Base-by-base conservation (phyloP, 495 filamentous ascomycete genomes). In the Aspergillus cavernicola region DNA sequence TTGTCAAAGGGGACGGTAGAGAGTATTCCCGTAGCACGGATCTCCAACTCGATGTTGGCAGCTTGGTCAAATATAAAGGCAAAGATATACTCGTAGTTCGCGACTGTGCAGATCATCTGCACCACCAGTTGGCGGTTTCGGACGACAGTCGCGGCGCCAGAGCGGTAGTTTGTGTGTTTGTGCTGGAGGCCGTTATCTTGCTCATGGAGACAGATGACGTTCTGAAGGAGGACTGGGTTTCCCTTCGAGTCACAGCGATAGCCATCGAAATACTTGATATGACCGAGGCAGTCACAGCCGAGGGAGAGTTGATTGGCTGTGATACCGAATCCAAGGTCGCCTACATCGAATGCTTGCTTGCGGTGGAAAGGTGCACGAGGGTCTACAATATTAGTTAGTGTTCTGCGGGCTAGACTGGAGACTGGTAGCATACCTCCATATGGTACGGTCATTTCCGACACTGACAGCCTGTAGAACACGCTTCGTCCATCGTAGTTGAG, bases 81-180 rank as follows among this genome's bases (percentile, higher is more conserved):
- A 47, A 97, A 78, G 55, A 95, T 85, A 56, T 92, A 92, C 64
- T 92, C 88, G 71, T 90, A 92, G 70, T 92, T 92, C 26, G 83
- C 80, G 13, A 90, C 81, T 0, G 88, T 92, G 61, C 86, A 81
- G 62, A 90, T 88, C 60, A 85, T 87, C 57, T 91, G 87, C 10
- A 84, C 59, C 5, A 87, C 79, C 2, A 87, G 72, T 55, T 85
- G 81, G 24, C 84, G 68, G 60, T 80, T 82, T 19, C 84, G 76
- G 10, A 80, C 80, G 4, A 85, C 74, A 0, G 80, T 82, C 10
- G 83, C 83, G 4, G 79, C 72, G 22, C 76, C 77, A 22, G 68
- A 80, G 26, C 85, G 81, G 62, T 83, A 88, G 62, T 88, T 87
- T 11, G 83, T 87, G 65, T 87, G 84, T 51, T 87, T 87, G 70